Base-by-base conservation (phyloP, 2,329 filamentous ascomycete species). In the Penicillium freii region DNA sequence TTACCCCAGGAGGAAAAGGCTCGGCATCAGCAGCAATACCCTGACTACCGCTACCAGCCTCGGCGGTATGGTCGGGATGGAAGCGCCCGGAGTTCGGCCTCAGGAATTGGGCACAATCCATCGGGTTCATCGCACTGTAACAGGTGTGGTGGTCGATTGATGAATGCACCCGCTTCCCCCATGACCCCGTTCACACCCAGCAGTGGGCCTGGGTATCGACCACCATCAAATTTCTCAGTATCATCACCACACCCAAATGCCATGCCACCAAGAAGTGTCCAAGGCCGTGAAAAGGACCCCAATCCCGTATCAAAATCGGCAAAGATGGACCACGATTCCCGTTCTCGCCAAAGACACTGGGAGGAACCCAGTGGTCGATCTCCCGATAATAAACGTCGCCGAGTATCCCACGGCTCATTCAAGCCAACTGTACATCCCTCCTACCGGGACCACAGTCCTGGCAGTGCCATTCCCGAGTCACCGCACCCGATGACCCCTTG, bases 1-100 rank as follows among this genome's bases (percentile, higher is more conserved):
- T 13, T 19, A n/a, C 21, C 10, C 5, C 65, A 88, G 85, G 85
- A 96, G 77, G 94, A 97, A 74, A 97, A 97, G 79, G 81, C 86
- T 60, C 88, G 90, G 19, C 94, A 99, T 74, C 88, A 91, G 69
- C 87, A 87, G 62, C 90, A 92, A 76, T 96, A 97, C 73, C 94
- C 94, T 2, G 89, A 91, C 64, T 99, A 99, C 76, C 87, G 92
- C 62, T 99, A 97, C 72, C 91, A 96, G 72, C 94, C 94, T 36
- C 87, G 90, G 25, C 83, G 90, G 33, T 82, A 81, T 56, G 78
- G 78, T 21, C 84, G 90, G 36, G 84, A 83, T 62, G 75, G 76
- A 13, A 77, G 71, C 56, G 70, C 71, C 57, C 76, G 75, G 42
- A 72, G 64, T 42, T 44, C 66, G 8, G 69, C 66, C 15, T 69